Evolutionary conservation across 2,329 filamentous ascomycete genomes (phyloP).

Genomic region (Colletotrichum paranaense): DNA sequence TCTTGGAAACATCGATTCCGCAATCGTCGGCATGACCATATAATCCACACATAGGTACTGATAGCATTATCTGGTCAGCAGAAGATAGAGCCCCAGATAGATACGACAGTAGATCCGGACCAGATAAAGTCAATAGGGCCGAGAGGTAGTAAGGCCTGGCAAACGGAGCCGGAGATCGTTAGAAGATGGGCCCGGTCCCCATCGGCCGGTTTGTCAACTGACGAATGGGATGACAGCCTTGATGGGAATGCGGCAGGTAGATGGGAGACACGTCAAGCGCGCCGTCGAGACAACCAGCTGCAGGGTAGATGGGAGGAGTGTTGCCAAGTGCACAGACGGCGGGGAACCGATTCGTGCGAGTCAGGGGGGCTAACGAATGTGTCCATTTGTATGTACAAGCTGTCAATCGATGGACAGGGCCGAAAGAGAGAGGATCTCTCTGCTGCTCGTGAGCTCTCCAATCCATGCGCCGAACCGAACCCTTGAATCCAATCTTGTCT

Average conservation of each 20-base stretch:
- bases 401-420: constrained; percentile 4
- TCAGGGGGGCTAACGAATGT: constrained; percentile 6
- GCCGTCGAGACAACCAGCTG: not conserved
- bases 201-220: not conserved
- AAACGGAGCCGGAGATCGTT: constrained; percentile 6
- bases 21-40: constrained; percentile 16
- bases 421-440: not conserved
- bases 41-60: constrained; percentile 4
- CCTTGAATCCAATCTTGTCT: not conserved
- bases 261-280: constrained; percentile 24
- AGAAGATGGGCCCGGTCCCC: not conserved
- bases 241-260: constrained; percentile 26
- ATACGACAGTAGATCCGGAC: constrained; percentile 14
- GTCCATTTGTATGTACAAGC: not conserved
- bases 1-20: constrained; percentile 4
- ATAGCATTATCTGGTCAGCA: not conserved
- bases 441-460: not conserved
- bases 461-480: constrained; percentile 14
- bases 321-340: constrained; percentile 4
- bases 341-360: constrained; percentile 21
- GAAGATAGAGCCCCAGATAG: not conserved
- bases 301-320: constrained; percentile 23
- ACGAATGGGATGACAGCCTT: constrained; percentile 19
- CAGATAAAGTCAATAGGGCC: constrained; percentile 16
- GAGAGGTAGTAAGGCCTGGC: constrained; percentile 3